Conservation (phyloP, 352 stramenopile genomes). For the Aphanomyces cochlioides region DNA sequence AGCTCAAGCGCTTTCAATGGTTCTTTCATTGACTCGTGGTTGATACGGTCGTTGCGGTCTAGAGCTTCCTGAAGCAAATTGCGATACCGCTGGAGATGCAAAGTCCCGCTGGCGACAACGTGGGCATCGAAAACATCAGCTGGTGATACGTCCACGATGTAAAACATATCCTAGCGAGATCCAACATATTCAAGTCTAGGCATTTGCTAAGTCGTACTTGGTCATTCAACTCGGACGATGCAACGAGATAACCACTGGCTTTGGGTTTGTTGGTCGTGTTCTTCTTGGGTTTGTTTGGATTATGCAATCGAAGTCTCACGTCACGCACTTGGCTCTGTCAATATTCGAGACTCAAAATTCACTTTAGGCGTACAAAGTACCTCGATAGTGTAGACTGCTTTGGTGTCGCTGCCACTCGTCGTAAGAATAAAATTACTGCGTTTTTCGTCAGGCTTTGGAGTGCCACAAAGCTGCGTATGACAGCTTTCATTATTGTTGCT, state of each 20-base stretch:
- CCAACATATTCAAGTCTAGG: background rate
- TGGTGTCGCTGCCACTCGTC: background rate
- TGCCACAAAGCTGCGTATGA: background rate
- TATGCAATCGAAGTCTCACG: constrained; percentile 9
- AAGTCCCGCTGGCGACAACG: background rate
- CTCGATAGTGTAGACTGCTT: constrained; percentile 18
- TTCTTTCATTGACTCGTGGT: background rate
- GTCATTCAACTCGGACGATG: background rate
- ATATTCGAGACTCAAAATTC: background rate
- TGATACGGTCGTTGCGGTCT: background rate
- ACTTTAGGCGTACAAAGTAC: background rate
- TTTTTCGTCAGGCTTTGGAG: background rate
- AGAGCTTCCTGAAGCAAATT: background rate
- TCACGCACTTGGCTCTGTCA: background rate
- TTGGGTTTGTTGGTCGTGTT: background rate
- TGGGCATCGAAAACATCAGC: constrained; percentile 2
- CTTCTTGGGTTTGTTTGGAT: constrained; percentile 3
- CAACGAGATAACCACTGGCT: background rate
- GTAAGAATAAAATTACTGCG: background rate
- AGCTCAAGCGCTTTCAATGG: constrained; percentile 2
- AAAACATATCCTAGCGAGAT: constrained; percentile 26
- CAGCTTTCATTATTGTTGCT: too few species aligned
- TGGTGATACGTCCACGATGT: background rate
- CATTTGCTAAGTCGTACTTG: background rate
- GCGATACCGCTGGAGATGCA: background rate